phyloP scores from a whole-genome alignment of 1,284 basidiomycete genomes.

The Heterobasidion irregulare region DNA sequence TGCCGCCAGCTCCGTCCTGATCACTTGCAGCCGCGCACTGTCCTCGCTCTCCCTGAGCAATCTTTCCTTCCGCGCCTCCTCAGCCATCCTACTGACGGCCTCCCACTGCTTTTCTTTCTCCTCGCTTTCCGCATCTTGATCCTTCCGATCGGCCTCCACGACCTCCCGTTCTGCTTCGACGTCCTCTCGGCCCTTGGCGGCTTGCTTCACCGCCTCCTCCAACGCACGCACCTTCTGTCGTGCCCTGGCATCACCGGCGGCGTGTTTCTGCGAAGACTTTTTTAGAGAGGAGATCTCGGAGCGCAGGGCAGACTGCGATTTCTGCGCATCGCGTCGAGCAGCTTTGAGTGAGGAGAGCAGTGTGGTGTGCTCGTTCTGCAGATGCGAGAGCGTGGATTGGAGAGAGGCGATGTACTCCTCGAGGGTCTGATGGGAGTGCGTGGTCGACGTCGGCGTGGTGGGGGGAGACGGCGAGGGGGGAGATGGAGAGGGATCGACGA shows the following conservation, averaged over 20 bases:
- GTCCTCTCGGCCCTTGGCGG: slow-evolving; percentile 48
- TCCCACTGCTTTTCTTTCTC: slow-evolving; percentile 40
- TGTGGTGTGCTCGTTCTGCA: slow-evolving; percentile 51
- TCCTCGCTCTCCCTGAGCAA: slow-evolving; percentile 30
- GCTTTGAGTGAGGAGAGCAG: slow-evolving; percentile 57
- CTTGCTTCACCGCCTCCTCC: slow-evolving; percentile 68
- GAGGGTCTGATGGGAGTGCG: slow-evolving; percentile 6
- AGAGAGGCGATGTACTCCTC: slow-evolving; percentile 11
- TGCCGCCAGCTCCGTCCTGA: slow-evolving; percentile 27
- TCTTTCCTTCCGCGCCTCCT: slow-evolving; percentile 19
- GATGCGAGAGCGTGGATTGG: slow-evolving; percentile 34
- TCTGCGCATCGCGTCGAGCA: slow-evolving; percentile 65
- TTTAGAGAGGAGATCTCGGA: slow-evolving; percentile 70
- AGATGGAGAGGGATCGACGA: slow-evolving; percentile 8
- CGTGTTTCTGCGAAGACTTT: slow-evolving; percentile 63
- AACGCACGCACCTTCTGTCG: slow-evolving; percentile 70
- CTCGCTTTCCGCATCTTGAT: slow-evolving; percentile 30
- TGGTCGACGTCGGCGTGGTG: slow-evolving; percentile 5
- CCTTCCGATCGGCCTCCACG: slow-evolving; percentile 45
- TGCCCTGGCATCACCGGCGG: slow-evolving; percentile 53
- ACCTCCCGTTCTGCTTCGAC: slow-evolving; percentile 41
- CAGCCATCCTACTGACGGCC: slow-evolving; percentile 27
- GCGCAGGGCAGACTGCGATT: slow-evolving; percentile 62
- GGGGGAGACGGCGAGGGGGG: slow-evolving; percentile 10
- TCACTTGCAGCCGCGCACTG: slow-evolving; percentile 36